Conservation (phyloP, 2,329 filamentous ascomycete species). For the Aphanocladium album region DNA sequence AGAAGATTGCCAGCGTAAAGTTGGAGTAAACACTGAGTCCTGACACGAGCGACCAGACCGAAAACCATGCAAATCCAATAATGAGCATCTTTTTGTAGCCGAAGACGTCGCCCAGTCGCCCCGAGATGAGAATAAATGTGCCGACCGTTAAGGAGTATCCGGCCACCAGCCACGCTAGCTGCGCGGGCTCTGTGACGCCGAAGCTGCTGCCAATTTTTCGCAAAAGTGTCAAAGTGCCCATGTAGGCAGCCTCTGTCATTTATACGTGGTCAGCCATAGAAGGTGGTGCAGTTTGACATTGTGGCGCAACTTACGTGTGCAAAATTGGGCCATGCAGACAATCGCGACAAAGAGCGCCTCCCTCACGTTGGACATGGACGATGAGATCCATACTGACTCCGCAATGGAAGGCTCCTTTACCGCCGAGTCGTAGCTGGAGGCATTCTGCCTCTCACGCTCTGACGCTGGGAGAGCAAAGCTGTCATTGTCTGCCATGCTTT, state of each 20-base stretch:
- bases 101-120: conserved; percentile 52
- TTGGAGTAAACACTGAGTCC: conserved; percentile 37
- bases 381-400: conserved; percentile 18
- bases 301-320: conserved; percentile 24
- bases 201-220: conserved; percentile 44
- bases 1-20: conserved; percentile 42
- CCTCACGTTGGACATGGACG: conserved; percentile 21
- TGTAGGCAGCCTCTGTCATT: conserved; percentile 28
- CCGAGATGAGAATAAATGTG: conserved; percentile 53
- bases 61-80: conserved; percentile 50
- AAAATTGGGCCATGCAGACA: conserved; percentile 43
- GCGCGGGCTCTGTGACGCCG: conserved; percentile 34
- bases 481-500: neutral
- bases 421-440: neutral
- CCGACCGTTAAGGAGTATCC: conserved; percentile 52
- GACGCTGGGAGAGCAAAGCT: neutral
- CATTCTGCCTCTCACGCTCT: neutral
- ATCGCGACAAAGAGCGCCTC: conserved; percentile 36
- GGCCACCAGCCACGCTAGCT: conserved; percentile 53
- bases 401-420: neutral
- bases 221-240: conserved; percentile 39
- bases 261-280: neutral
- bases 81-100: conserved; percentile 53
- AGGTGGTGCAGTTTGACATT: conserved; percentile 7
- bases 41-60: conserved; percentile 45